Conservation (phyloP, 192 early-diverging fungal species). For the Rhizoclosmatium sp. region DNA sequence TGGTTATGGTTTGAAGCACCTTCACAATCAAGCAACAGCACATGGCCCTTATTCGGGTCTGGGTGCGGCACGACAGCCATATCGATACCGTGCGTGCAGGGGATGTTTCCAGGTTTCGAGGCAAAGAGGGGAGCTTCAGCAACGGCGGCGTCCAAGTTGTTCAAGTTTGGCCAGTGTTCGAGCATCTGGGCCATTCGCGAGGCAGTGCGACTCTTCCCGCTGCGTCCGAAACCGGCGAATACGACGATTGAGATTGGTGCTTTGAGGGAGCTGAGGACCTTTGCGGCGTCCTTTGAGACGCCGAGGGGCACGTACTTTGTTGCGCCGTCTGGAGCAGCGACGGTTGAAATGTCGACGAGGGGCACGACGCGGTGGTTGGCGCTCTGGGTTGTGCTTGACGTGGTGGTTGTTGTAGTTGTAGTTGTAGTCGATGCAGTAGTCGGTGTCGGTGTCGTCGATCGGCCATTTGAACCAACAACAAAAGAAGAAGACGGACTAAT, state of each 20-base stretch:
- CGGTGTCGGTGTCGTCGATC: not conserved
- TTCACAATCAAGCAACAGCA: constrained; percentile 63
- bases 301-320: constrained; percentile 57
- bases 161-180: constrained; percentile 31
- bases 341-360: constrained; percentile 49
- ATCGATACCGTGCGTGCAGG: constrained; percentile 65
- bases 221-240: constrained; percentile 60
- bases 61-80: constrained; percentile 60
- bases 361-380: constrained; percentile 25
- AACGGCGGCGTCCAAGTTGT: not conserved
- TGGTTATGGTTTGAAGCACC: constrained; percentile 64
- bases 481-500: not conserved
- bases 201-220: constrained; percentile 57
- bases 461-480: not conserved
- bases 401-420: not conserved
- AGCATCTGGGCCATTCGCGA: constrained; percentile 48
- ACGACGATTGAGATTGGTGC: constrained; percentile 57
- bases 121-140: constrained; percentile 30
- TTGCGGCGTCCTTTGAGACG: constrained; percentile 55
- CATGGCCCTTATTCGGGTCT: constrained; percentile 44
- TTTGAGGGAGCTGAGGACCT: constrained; percentile 49
- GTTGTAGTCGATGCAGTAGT: not conserved
- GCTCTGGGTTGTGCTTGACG: not conserved
- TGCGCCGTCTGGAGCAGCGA: constrained; percentile 27
- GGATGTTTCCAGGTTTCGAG: constrained; percentile 61